These are phyloP conservation scores for Magnolia sinica DNA, from an alignment of 164 flowering plant genomes.

Conservation along the genomic window DNA sequence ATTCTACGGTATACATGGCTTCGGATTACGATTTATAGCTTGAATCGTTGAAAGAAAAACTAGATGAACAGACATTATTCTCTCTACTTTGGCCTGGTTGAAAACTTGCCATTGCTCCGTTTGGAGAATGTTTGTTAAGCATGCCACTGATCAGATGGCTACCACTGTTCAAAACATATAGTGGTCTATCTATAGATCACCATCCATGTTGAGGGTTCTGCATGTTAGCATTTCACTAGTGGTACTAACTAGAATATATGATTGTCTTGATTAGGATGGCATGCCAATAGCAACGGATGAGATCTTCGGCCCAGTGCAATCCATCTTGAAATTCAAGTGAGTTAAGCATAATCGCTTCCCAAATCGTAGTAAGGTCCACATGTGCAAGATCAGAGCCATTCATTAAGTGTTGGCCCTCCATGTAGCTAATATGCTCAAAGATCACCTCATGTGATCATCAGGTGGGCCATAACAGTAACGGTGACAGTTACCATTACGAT, in stretches of 20 bases:
- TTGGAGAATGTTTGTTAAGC: no score
- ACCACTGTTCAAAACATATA: background rate
- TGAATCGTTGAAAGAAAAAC: no score
- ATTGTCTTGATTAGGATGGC: slow-evolving; percentile 48
- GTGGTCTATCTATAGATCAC: background rate
- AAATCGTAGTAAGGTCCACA: background rate
- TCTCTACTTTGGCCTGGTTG: no score
- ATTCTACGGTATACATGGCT: no score
- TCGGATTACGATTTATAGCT: no score
- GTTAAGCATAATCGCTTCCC: slow-evolving; percentile 5
- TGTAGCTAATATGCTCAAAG: background rate
- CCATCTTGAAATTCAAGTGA: slow-evolving; percentile 86
- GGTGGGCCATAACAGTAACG: no score
- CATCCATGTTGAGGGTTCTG: background rate
- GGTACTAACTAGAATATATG: slow-evolving; percentile 4
- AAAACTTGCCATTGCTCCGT: no score
- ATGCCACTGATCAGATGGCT: no score
- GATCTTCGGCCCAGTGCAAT: slow-evolving; percentile 94
- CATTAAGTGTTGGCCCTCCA: background rate
- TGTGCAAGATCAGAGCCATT: no score
- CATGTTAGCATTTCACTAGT: background rate
- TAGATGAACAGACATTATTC: no score
- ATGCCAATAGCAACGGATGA: slow-evolving; percentile 86
- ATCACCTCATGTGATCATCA: no score
- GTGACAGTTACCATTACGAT: no score